Percentiles rank a stretch among this genome's conserved stretches.
These are phyloP conservation scores for Pilatotrama ljubarskyi DNA, from an alignment of 768 basidiomycete genomes.

Conservation along the genomic window DNA sequence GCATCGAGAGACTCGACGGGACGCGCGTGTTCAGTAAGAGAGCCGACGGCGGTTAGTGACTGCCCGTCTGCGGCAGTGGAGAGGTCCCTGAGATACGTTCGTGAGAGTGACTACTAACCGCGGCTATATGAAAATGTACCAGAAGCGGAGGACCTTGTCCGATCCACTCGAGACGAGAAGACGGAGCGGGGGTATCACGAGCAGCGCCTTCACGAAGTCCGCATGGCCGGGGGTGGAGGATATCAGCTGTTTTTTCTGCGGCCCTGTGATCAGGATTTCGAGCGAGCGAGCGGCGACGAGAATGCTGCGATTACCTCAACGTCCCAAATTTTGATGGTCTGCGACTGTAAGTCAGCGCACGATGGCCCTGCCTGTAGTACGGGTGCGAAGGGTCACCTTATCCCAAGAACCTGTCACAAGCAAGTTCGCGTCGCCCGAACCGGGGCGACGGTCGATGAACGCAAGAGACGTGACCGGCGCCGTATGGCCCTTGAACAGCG, in stretches of 20 bases:
- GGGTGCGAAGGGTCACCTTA: constrained; percentile 43
- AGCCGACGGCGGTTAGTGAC: constrained; percentile 56
- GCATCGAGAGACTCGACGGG: constrained; percentile 81
- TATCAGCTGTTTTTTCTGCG: constrained; percentile 67
- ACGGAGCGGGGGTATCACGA: constrained; percentile 62
- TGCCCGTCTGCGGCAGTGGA: constrained; percentile 43
- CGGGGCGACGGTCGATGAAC: constrained; percentile 50
- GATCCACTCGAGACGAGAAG: constrained; percentile 86
- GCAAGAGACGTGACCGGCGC: constrained; percentile 87
- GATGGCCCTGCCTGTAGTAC: background rate
- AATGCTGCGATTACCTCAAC: constrained; percentile 52
- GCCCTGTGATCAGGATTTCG: background rate
- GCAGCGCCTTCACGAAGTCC: constrained; percentile 89
- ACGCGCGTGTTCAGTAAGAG: constrained; percentile 81
- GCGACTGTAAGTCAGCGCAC: constrained; percentile 13
- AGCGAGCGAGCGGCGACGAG: background rate
- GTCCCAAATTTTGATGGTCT: constrained; percentile 92
- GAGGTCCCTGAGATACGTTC: constrained; percentile 58
- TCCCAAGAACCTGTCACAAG: constrained; percentile 97
- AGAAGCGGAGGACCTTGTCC: constrained; percentile 85
- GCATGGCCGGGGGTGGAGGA: constrained; percentile 76
- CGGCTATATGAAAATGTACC: constrained; percentile 50
- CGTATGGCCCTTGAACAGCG: constrained; percentile 70
- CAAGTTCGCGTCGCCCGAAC: constrained; percentile 46
- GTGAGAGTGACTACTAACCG: background rate